Base-by-base conservation (phyloP, 139 green algal species). In the Gonium pectorale region DNA sequence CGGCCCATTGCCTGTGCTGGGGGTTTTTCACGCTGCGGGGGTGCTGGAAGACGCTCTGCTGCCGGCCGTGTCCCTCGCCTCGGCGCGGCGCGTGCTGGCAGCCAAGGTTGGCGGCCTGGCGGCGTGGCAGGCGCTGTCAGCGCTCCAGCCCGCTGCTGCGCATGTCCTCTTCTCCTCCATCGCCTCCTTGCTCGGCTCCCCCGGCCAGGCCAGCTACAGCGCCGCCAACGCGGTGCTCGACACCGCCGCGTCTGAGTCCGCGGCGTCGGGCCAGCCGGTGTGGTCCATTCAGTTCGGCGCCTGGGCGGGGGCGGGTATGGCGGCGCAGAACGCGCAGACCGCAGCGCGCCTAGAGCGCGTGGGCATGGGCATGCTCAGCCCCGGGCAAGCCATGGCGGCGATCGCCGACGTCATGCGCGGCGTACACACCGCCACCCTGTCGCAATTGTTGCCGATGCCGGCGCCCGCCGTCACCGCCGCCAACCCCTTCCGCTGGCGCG, bases 131-230 rank as follows among this genome's bases (percentile, higher is more conserved):
- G 56, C 24, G 41, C n/a, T 43, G 26, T 2, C 37, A n/a, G 0
- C 5, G 40, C 35, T 73, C 17, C 84, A 69, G 4, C 75, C 84
- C 35, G 33, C 35, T 22, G 63, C 71, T 6, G 38, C 87, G 5
- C 74, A 91, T 29, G 80, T 97, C 35, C 89, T 97, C 35, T 98
- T 98, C 89, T 97, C 93, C 27, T 96, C 92, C 2, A 92, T 97
- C 17, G 94, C 95, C 1, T 80, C 91, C 0, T 87, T 98, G 37
- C 80, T 98, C 52, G 95, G 95, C 49, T 95, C 92, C 0, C 91
- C 95, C 19, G 95, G 95, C 33, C 95, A 98, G 86, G 86, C 90
- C 71, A 96, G 94, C 86, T 98, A 98, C 79, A 81, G 81, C 66
- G 94, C 91, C 22, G 95, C 95, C 15, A 98, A 98, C 62, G 88